Evolutionary conservation across 495 filamentous ascomycete species (phyloP).

Genomic region (Penicillium cosmopolitanum): DNA sequence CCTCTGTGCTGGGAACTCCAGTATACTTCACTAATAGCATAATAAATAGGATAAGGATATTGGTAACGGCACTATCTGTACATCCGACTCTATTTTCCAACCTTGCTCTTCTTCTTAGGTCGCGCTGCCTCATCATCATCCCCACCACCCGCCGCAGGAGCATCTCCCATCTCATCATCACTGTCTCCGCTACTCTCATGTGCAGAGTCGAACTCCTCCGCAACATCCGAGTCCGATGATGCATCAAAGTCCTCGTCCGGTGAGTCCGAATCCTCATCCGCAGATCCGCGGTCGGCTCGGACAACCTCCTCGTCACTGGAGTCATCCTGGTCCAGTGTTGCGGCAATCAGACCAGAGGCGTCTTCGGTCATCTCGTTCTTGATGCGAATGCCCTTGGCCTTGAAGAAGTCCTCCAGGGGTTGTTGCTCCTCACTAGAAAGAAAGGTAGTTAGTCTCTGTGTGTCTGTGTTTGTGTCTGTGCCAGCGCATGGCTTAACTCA

Average conservation of each 20-base stretch:
- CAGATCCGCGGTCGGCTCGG: slow-evolving; percentile 79
- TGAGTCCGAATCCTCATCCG: slow-evolving; percentile 94
- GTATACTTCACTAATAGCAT: slow-evolving; percentile 1
- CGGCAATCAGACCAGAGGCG: slow-evolving; percentile 33
- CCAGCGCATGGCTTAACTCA: background rate
- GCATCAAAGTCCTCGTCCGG: slow-evolving; percentile 95
- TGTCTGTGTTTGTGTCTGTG: background rate
- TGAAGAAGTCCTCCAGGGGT: slow-evolving; percentile 94
- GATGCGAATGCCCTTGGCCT: slow-evolving; percentile 86
- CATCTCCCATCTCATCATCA: slow-evolving; percentile 66
- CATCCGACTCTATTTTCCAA: slow-evolving; percentile 36
- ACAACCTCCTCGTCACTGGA: slow-evolving; percentile 81
- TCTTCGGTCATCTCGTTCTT: slow-evolving; percentile 93
- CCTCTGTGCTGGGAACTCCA: slow-evolving; percentile 10
- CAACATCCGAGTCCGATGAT: slow-evolving; percentile 89
- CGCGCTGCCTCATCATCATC: slow-evolving; percentile 56
- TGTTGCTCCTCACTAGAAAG: slow-evolving; percentile 81
- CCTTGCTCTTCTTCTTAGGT: slow-evolving; percentile 74
- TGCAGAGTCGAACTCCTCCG: slow-evolving; percentile 91
- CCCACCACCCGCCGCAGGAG: slow-evolving; percentile 44
- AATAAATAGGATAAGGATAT: no score
- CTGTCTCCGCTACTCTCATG: slow-evolving; percentile 83
- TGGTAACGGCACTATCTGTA: slow-evolving; percentile 13
- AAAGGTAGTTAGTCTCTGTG: slow-evolving; percentile 12
- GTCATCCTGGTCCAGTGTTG: slow-evolving; percentile 76